Evolutionary conservation across 2,329 filamentous ascomycete genomes (phyloP), one percentile per base, ranked within the genome.

Genomic region (Chaetomiaceae sp.): DNA sequence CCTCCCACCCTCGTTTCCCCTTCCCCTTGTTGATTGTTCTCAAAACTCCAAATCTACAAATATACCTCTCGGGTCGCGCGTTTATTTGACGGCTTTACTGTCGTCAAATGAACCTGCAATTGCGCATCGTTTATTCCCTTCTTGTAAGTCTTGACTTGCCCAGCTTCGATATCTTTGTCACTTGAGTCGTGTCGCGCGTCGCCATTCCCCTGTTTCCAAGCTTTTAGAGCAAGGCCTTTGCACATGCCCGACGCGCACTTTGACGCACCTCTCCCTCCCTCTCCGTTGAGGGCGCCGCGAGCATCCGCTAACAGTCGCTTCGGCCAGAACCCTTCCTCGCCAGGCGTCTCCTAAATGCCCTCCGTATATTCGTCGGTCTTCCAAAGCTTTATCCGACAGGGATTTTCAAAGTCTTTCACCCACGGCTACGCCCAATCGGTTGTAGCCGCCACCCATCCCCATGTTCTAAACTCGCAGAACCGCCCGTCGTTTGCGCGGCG

Each of bases 31-130:
- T n/a, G 16, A 48, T 55, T 54, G 48, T 62, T 57, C 45, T 50
- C 45, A 57, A 57, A n/a, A 30, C 36, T 23, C 42, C 37, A 38
- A 55, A 54, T 52, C 53, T 54, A 25, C 44, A 49, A 52, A 37
- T 36, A 33, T 51, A 56, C 46, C 51, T 42, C 25, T 36, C 64
- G 58, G 45, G 61, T 61, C 64, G 89, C 90, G 90, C 89, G 89
- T 85, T 95, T 90, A 78, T 86, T 95, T 94, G 90, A 79, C 89
- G 88, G 85, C 85, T 75, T 68, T 58, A 63, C 61, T 70, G 86
- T 89, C 91, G 90, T 95, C 89, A 92, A 90, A 96, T 96, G 91
- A 96, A 94, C 90, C 90, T 96, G 91, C 90, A 91, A 77, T 76
- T 74, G 74, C 74, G 73, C 69, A 74, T 77, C 70, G 68, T 75